Evolutionary conservation across 805 yeast genomes (phyloP).

Genomic region (Grigorovia transvaalensis): DNA sequence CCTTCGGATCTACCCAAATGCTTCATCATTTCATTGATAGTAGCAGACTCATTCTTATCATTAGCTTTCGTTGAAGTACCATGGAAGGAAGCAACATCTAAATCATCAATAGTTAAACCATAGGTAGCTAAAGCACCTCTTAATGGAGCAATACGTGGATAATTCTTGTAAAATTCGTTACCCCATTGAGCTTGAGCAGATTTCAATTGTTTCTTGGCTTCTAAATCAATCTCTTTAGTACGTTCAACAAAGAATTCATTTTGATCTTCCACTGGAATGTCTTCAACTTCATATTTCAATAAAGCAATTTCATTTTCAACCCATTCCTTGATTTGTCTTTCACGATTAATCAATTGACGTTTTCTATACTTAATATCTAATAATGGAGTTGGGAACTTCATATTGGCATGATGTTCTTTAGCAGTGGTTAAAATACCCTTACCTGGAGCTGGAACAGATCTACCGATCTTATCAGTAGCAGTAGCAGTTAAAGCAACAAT

Average conservation of each 20-base stretch:
- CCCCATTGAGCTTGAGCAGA: conserved; percentile 93
- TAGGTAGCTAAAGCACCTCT: conserved; percentile 95
- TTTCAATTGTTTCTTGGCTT: conserved; percentile 72
- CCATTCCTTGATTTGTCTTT: conserved; percentile 72
- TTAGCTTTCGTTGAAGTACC: conserved; percentile 98
- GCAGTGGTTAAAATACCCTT: conserved; percentile 98
- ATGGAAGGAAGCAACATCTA: conserved; percentile 96
- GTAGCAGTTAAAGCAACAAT: conserved; percentile 90
- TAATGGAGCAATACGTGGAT: conserved; percentile 90
- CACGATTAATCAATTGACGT: conserved; percentile 77
- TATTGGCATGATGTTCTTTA: conserved; percentile 75
- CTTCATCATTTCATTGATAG: conserved; percentile 83
- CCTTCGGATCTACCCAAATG: conserved; percentile 97
- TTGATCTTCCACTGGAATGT: conserved; percentile 38
- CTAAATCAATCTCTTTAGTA: conserved; percentile 76
- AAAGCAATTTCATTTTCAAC: conserved; percentile 66
- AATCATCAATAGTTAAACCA: conserved; percentile 87
- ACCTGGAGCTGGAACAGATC: conserved; percentile 99
- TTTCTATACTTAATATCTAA: conserved; percentile 87
- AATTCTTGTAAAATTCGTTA: conserved; percentile 82
- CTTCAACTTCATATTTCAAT: conserved; percentile 61
- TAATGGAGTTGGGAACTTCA: conserved; percentile 70
- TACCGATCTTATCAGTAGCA: conserved; percentile 96
- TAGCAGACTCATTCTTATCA: conserved; percentile 94
- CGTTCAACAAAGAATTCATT: conserved; percentile 66